Evolutionary conservation across 257 asterid species (phyloP).

Genomic region (Fraxinus anomala): DNA sequence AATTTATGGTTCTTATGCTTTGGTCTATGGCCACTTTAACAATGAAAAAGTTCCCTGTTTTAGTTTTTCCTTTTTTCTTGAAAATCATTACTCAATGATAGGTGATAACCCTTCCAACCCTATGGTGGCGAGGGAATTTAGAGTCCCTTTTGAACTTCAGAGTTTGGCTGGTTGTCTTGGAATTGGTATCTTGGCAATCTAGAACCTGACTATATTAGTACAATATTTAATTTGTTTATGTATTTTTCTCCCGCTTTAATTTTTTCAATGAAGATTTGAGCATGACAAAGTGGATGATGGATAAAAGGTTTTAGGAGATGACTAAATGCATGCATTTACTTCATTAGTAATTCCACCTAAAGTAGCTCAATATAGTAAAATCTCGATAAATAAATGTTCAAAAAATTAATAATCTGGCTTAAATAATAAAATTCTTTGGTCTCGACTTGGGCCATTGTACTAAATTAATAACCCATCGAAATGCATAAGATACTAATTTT

Average conservation of each 20-base stretch:
- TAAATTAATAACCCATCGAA: no score
- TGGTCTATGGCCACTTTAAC: not conserved
- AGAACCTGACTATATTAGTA: not conserved
- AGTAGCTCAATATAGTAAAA: not conserved
- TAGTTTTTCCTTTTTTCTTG: not conserved
- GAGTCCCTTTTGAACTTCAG: not conserved
- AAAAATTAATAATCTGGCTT: no score
- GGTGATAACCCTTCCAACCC: not conserved
- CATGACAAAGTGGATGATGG: not conserved
- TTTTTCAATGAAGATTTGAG: not conserved
- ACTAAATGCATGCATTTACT: slow-evolving; percentile 10
- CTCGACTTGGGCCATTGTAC: no score
- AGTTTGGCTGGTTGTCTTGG: not conserved
- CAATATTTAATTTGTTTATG: no score
- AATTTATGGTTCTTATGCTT: not conserved
- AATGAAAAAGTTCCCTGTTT: not conserved
- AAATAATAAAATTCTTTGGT: no score
- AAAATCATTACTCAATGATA: not conserved
- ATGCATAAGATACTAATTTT: no score
- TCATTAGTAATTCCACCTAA: not conserved
- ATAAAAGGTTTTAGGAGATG: slow-evolving; percentile 7
- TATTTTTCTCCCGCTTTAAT: no score
- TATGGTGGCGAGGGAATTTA: not conserved
- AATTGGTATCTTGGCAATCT: not conserved
- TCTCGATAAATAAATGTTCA: no score